Base-by-base conservation (phyloP, 2,329 filamentous ascomycete genomes). In the Lasiodiplodia citricola region DNA sequence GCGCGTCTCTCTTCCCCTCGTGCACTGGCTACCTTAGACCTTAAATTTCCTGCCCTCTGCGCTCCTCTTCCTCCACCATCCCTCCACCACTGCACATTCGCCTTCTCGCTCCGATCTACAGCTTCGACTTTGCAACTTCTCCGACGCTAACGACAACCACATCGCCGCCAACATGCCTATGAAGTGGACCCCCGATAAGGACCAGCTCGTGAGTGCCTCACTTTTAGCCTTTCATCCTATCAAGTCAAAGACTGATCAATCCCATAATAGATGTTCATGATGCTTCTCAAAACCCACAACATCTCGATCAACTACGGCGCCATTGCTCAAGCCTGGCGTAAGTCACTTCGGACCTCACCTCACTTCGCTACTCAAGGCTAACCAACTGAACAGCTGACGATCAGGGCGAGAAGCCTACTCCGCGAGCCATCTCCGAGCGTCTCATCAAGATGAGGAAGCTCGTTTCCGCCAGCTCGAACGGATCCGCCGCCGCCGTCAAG, bases 131-230 rank as follows among this genome's bases (percentile, higher is more conserved):
- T 18, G 23, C 37, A 3, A 31, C 31, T 10, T 35, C 37, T 5
- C 11, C 37, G 35, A 13, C 18, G 25, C 10, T 16, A 21, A 21
- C 21, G 31, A 5, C 31, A 23, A 21, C 23, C 23, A 28, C 14
- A 25, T 13, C 14, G 2, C 54, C 18, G 55, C 41, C 68, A 72
- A 56, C 5, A 75, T 74, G 72, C 69, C 73, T 4, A 69, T 57
- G 13, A 70, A 51, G 37, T 76, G 75, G 74, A 73, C 69, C 18
- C 28, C 72, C 8, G 71, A 71, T 8, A 69, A 70, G 23, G 70
- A 76, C 51, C 68, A 74, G 70, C 68, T 64, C 37, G 68, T 70
- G 23, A 47, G 57, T 35, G n/a, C 52, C 31, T 57, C 54, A 28
- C 13, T 14, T 51, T 31, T 38, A 21, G 3, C 44, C 47, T 14